Evolutionary conservation across 495 filamentous ascomycete species (phyloP).

Genomic region (Penicillium crystallinum): DNA sequence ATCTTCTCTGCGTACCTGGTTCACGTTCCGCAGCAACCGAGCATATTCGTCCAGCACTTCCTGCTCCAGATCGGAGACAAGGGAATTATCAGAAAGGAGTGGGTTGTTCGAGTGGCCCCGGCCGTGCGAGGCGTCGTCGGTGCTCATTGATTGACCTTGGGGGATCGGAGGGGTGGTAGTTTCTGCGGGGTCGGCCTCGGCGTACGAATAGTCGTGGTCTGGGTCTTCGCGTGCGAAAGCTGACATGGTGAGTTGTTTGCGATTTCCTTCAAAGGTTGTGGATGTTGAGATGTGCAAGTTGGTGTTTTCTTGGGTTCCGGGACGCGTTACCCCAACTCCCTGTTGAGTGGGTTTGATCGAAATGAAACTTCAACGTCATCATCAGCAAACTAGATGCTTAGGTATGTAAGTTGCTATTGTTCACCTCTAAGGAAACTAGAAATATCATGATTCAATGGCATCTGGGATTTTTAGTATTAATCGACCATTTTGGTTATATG

Average conservation of each 20-base stretch:
- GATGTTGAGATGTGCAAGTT: not conserved
- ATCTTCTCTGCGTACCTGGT: slow-evolving; percentile 54
- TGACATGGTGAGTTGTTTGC: slow-evolving; percentile 17
- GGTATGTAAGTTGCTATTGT: too few species aligned
- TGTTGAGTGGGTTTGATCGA: not conserved
- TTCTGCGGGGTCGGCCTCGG: slow-evolving; percentile 16
- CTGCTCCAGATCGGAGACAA: slow-evolving; percentile 73
- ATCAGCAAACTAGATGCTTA: too few species aligned
- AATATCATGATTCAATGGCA: too few species aligned
- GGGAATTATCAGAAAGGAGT: slow-evolving; percentile 35
- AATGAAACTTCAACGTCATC: not conserved
- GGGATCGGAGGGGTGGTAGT: slow-evolving; percentile 21
- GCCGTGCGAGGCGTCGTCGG: slow-evolving; percentile 13
- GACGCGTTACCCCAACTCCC: not conserved
- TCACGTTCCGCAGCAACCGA: slow-evolving; percentile 81
- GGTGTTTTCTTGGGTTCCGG: not conserved
- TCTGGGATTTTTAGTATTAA: too few species aligned
- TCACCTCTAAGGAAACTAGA: too few species aligned
- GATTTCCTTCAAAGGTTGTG: not conserved
- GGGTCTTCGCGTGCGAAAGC: slow-evolving; percentile 20
- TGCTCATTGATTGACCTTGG: slow-evolving; percentile 11
- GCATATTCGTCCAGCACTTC: slow-evolving; percentile 93
- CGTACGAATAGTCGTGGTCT: slow-evolving; percentile 20
- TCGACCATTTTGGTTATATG: too few species aligned
- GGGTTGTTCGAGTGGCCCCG: slow-evolving; percentile 31